Base-by-base conservation (phyloP, 257 asterid genomes). In the Cinchona pubescens region DNA sequence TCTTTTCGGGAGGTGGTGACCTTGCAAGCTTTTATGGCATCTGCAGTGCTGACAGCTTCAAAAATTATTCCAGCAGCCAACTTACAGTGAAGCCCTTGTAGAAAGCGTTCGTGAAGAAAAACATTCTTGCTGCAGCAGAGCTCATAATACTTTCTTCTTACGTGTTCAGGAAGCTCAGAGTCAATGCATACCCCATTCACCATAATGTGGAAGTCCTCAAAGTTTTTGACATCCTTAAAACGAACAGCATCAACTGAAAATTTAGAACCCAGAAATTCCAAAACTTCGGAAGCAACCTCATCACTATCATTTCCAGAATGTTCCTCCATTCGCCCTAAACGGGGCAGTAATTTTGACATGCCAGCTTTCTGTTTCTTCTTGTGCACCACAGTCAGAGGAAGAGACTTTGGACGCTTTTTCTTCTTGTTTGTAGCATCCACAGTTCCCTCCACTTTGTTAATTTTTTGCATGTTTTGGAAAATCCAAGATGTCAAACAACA, bases 221-320 rank as follows among this genome's bases (percentile, higher is more conserved):
- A 83, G 73, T 58, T 53, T 66, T 83, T 77, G 8, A 77, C 45
- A 67, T 82, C 85, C 71, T 60, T 78, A 35, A 79, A 78, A 42
- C 64, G 80, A 23, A 76, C 19, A 21, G 77, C 55, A 40, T 67
- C 79, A 1, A 25, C 74, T 0, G 75, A 79, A 42, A 62, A 46
- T 62, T 76, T 75, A 43, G 78, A 40, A 23, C 78, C 79, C 71
- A n/a, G n/a, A n/a, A n/a, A n/a, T n/a, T 79, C 83, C 46, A 78
- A 55, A 46, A 82, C 83, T 67, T 82, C 85, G 7, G 85, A 82
- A 71, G 80, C 83, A 58, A 78, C 83, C 61, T 82, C 85, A 34
- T 82, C 85, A 38, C 85, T 78, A 30, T 75, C 82, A n/a, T 79
- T 78, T 51, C 85, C 80, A 5, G 85, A 82, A 5, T 78, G 73